Evolutionary conservation across 768 basidiomycete species (phyloP).

Genomic region (Lentinula sp.): DNA sequence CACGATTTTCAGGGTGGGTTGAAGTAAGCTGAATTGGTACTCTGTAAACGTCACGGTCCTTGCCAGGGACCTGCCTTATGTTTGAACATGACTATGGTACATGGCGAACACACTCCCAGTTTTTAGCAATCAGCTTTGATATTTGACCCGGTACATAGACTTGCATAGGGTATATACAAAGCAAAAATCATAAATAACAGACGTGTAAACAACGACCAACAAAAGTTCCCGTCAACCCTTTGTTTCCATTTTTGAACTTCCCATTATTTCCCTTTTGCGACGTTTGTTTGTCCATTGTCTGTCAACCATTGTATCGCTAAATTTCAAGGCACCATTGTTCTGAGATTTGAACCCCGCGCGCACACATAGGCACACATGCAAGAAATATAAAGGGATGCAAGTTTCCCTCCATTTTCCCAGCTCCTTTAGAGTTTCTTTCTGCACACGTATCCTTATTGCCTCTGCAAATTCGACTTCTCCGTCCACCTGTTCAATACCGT

Average conservation of each 20-base stretch:
- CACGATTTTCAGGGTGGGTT: background rate
- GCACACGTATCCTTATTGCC: background rate
- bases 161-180: too few species aligned
- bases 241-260: conserved; percentile 1
- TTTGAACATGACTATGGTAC: too few species aligned
- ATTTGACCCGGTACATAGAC: too few species aligned
- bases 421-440: conserved; percentile 5
- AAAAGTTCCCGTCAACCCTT: background rate
- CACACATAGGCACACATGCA: background rate
- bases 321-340: background rate
- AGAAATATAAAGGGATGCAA: background rate
- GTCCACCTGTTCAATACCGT: background rate
- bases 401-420: background rate
- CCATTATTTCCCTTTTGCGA: background rate
- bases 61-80: too few species aligned
- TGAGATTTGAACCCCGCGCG: background rate
- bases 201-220: background rate
- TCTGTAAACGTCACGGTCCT: too few species aligned
- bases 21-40: too few species aligned
- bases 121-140: too few species aligned
- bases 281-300: background rate
- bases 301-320: background rate
- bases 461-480: background rate
- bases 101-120: too few species aligned
- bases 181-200: too few species aligned